Conservation (phyloP, 768 basidiomycete species). For the Naganishia friedmannii region DNA sequence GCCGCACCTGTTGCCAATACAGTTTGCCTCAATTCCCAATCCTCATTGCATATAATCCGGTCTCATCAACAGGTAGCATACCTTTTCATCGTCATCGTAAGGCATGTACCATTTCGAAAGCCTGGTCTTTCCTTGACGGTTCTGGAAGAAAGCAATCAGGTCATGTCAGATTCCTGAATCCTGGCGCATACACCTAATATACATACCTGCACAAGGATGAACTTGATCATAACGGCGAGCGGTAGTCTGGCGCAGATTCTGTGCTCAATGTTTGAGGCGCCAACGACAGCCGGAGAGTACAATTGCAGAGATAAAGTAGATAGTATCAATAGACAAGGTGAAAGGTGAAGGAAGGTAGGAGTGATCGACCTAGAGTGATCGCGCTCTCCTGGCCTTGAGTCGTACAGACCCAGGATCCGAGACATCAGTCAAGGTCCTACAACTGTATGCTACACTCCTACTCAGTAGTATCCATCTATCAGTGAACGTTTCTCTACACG, state of each 20-base stretch:
- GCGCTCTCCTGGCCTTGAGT: too few relatives aligned
- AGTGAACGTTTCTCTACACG: too few relatives aligned
- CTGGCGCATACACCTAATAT: neutral
- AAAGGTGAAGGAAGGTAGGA: too few relatives aligned
- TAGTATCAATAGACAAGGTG: too few relatives aligned
- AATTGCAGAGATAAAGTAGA: too few relatives aligned
- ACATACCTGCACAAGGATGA: constrained; percentile 89
- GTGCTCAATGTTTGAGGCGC: neutral
- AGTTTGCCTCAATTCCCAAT: neutral
- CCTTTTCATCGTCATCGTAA: constrained; percentile 99
- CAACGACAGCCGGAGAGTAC: too few relatives aligned
- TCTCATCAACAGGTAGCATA: constrained; percentile 44
- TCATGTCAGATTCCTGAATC: neutral
- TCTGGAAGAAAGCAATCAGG: constrained; percentile 58
- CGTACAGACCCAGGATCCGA: too few relatives aligned
- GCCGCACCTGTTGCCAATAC: constrained; percentile 64
- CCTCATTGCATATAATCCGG: neutral
- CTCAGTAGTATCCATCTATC: too few relatives aligned
- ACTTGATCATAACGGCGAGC: constrained; percentile 72
- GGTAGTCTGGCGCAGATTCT: neutral
- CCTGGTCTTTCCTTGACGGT: constrained; percentile 95
- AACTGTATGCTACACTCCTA: too few relatives aligned
- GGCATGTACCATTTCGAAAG: constrained; percentile 99
- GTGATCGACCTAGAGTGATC: too few relatives aligned
- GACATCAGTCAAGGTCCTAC: too few relatives aligned